Evolutionary conservation across 1,139 yeast species (phyloP), one percentile per base, ranked within the genome.

Genomic region (Insectozyma bohioensis): DNA sequence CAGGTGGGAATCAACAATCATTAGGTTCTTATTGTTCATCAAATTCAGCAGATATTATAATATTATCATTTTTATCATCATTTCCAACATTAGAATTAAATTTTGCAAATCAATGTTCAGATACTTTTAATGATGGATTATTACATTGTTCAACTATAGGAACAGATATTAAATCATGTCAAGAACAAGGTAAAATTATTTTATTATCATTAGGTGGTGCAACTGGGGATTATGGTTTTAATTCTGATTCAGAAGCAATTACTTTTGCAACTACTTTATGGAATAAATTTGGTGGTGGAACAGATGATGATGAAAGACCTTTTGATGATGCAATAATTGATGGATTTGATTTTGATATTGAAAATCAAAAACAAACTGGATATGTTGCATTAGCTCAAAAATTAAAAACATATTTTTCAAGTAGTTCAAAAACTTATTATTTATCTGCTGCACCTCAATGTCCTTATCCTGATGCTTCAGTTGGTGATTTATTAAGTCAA

Each of bases 401-500:
- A 40, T 63, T 87, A 47, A 78, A 87, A 62, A 45, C 54, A 11
- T 62, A 72, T 38, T 85, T 74, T 47, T 56, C 60, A 17, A 49
- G 60, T 45, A 24, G 63, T n/a, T 63, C 81, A 20, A 79, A 76
- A 58, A 48, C 59, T 13, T 86, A 82, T 63, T 86, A 83, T 57
- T 63, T 86, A 31, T 78, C 95, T 30, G 95, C 95, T 40, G 92
- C 96, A 42, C 96, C 96, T 13, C 96, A 87, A 64, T 87, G 96
- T 63, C 83, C 80, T 11, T 83, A 78, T 54, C 95, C 95, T 18
- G 96, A 87, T 61, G 85, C 79, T 8, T 75, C 81, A 26, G 76
- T 81, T 23, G 90, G 92, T 40, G 77, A 78, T 35, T 63, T 82
- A 28, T 58, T 87, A 46, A 61, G 67, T 18, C 64, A 72, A 30